Conservation (phyloP, 2,329 filamentous ascomycete genomes). For the Hypoxylon rubiginosum region DNA sequence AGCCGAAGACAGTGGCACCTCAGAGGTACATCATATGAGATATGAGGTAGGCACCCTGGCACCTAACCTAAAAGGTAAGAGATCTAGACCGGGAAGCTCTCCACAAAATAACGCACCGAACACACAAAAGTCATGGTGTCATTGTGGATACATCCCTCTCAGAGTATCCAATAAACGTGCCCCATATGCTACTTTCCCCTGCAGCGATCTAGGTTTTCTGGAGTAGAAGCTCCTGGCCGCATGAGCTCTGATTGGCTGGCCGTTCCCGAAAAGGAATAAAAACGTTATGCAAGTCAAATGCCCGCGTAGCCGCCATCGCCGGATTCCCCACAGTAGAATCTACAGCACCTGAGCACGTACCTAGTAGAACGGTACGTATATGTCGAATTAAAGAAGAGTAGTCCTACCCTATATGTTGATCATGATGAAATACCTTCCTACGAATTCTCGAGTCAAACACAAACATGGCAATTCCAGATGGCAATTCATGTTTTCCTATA, state of each 20-base stretch:
- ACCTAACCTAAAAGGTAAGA: background rate
- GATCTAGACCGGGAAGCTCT: slow-evolving; percentile 20
- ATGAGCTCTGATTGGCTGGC: slow-evolving; percentile 26
- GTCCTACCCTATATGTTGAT: slow-evolving; percentile 16
- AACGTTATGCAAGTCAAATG: slow-evolving; percentile 29
- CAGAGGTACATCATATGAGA: too few species aligned
- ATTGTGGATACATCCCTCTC: slow-evolving; percentile 24
- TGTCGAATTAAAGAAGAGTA: slow-evolving; percentile 9
- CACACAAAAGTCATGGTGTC: slow-evolving; percentile 43
- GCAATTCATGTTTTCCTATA: slow-evolving; percentile 34
- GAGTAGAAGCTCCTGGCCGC: slow-evolving; percentile 13
- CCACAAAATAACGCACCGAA: slow-evolving; percentile 34
- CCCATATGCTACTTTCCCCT: slow-evolving; percentile 28
- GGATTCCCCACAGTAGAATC: slow-evolving; percentile 19
- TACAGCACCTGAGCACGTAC: background rate
- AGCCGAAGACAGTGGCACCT: too few species aligned
- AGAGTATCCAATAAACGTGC: slow-evolving; percentile 24
- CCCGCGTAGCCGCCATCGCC: slow-evolving; percentile 11
- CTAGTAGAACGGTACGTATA: slow-evolving; percentile 5
- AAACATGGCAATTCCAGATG: slow-evolving; percentile 18
- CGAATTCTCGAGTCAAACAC: slow-evolving; percentile 7
- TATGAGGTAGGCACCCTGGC: too few species aligned
- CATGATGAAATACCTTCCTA: slow-evolving; percentile 32
- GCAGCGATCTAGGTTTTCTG: slow-evolving; percentile 26
- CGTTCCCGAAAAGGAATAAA: slow-evolving; percentile 34